phyloP scores from a whole-genome alignment of 2,329 filamentous ascomycete species.

The Beauveria asiatica region DNA sequence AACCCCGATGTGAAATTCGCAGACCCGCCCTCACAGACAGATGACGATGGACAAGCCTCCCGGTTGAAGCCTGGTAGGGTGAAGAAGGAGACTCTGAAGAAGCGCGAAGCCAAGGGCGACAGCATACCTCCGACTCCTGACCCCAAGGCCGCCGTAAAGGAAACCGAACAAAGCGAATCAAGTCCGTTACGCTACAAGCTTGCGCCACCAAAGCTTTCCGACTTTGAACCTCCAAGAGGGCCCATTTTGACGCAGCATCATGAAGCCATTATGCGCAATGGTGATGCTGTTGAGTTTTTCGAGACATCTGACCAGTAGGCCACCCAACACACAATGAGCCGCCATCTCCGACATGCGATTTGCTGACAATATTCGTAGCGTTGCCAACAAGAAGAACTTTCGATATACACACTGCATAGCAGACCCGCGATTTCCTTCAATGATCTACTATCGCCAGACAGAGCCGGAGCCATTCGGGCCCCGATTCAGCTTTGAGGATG shows the following conservation, averaged over 20 bases:
- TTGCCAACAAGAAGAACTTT: constrained; percentile 63
- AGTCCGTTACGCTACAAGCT: constrained; percentile 54
- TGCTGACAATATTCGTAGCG: constrained; percentile 26
- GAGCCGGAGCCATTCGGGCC: constrained; percentile 77
- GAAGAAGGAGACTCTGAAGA: constrained; percentile 62
- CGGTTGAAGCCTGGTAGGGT: constrained; percentile 35
- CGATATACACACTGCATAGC: constrained; percentile 87
- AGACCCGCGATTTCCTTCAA: constrained; percentile 78
- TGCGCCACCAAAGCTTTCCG: constrained; percentile 51
- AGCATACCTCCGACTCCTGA: constrained; percentile 51
- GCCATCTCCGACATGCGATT: background rate
- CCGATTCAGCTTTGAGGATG: constrained; percentile 88
- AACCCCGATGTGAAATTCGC: constrained; percentile 52
- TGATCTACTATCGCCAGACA: constrained; percentile 80
- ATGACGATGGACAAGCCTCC: constrained; percentile 34
- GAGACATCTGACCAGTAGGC: constrained; percentile 58
- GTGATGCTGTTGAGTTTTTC: constrained; percentile 47
- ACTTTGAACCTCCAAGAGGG: constrained; percentile 52
- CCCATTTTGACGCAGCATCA: constrained; percentile 51
- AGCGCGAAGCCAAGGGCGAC: constrained; percentile 55
- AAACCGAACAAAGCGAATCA: constrained; percentile 32
- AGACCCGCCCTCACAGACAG: constrained; percentile 30
- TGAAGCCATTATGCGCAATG: constrained; percentile 40
- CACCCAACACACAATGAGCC: background rate
- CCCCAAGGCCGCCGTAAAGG: constrained; percentile 31